These are phyloP conservation scores for Blastobotrys petasosporus DNA, from an alignment of 1,139 yeast species.

Conservation along the genomic window DNA sequence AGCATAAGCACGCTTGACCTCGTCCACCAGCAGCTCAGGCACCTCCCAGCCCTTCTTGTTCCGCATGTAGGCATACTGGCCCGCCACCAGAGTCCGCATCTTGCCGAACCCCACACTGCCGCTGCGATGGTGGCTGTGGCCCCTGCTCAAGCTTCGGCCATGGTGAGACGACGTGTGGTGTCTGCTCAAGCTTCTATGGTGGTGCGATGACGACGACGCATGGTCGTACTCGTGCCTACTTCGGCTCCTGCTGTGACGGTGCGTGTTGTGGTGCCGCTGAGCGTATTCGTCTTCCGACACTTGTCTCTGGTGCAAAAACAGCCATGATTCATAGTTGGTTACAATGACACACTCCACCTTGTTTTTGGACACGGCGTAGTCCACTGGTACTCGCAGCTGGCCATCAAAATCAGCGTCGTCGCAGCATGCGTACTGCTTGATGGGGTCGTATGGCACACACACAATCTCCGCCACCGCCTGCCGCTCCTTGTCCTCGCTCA, in stretches of 20 bases:
- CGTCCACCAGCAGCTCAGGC: constrained; percentile 6
- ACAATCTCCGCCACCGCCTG: constrained; percentile 6
- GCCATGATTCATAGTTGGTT: constrained; percentile 8
- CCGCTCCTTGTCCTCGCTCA: constrained; percentile 1
- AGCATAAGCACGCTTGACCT: constrained; percentile 3
- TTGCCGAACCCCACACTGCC: too few relatives aligned
- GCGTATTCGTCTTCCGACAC: not conserved
- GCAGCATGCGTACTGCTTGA: constrained; percentile 7
- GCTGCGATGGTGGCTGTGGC: too few relatives aligned
- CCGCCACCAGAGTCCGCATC: too few relatives aligned
- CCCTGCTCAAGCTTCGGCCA: constrained; percentile 1
- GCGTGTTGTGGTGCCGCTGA: not conserved
- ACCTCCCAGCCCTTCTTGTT: constrained; percentile 1
- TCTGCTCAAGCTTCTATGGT: not conserved
- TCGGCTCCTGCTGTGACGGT: not conserved
- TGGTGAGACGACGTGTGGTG: not conserved
- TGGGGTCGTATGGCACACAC: constrained; percentile 9
- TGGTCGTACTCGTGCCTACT: not conserved
- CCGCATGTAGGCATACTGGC: too few relatives aligned
- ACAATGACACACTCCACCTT: constrained; percentile 7
- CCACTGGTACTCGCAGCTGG: constrained; percentile 4
- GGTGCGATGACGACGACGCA: not conserved
- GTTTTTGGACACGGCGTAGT: constrained; percentile 2
- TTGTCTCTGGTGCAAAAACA: constrained; percentile 4
- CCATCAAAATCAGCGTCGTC: constrained; percentile 10